A percentile compares a stretch with the other conserved stretches of the same genome.
Conservation (phyloP, 1,139 yeast genomes). For the Debaryomyces psychrophilus region DNA sequence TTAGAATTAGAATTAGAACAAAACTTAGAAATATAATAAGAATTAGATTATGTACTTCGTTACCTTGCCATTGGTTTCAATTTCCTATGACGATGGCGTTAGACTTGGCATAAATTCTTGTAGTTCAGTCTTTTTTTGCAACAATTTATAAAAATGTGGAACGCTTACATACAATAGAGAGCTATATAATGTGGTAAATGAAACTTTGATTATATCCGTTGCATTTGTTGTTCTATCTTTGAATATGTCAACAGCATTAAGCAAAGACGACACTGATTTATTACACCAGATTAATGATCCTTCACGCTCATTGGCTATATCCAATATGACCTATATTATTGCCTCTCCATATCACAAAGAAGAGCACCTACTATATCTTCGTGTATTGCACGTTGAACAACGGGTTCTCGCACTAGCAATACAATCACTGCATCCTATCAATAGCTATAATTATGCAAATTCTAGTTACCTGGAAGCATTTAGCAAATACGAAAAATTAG, state of each 20-base stretch:
- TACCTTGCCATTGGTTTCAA: too few species aligned
- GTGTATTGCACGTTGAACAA: constrained; percentile 21
- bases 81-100: too few species aligned
- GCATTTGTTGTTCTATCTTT: background rate
- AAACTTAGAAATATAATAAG: background rate
- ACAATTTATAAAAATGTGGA: background rate
- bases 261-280: constrained; percentile 15
- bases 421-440: constrained; percentile 24
- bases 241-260: constrained; percentile 15
- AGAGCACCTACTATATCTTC: constrained; percentile 27
- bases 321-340: constrained; percentile 16
- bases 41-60: too few species aligned
- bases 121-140: background rate
- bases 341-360: constrained; percentile 33
- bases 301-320: background rate
- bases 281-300: constrained; percentile 12
- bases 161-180: background rate
- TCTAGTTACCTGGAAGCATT: constrained; percentile 26
- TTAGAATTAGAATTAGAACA: background rate
- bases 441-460: constrained; percentile 24
- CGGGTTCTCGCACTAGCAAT: constrained; percentile 30
- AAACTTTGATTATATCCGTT: background rate
- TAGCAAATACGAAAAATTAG: constrained; percentile 25
- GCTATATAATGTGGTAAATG: too few species aligned
- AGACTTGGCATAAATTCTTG: background rate